These are phyloP conservation scores for Paecilomyces fulvus DNA, from an alignment of 2,329 filamentous ascomycete genomes.

Conservation along the genomic window DNA sequence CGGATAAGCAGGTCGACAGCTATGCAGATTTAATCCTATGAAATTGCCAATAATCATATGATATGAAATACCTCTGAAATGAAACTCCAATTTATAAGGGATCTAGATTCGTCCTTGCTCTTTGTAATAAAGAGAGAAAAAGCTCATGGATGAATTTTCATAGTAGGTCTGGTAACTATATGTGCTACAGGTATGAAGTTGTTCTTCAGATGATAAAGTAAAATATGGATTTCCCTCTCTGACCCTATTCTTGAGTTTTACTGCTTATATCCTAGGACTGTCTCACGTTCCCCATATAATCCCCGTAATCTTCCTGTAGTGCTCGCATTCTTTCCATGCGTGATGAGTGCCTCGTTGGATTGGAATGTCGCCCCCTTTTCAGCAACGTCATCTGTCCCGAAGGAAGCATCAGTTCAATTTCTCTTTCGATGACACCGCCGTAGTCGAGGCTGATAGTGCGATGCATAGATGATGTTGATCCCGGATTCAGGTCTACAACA, in stretches of 20 bases:
- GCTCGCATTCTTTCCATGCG: constrained; percentile 28
- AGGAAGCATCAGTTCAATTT: constrained; percentile 42
- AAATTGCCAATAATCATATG: too few relatives aligned
- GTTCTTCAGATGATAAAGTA: background rate
- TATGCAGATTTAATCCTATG: too few relatives aligned
- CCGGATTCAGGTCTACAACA: constrained; percentile 38
- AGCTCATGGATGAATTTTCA: too few relatives aligned
- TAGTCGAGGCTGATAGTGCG: constrained; percentile 45
- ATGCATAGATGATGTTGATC: constrained; percentile 39
- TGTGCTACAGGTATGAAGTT: too few relatives aligned
- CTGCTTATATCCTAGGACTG: constrained; percentile 4
- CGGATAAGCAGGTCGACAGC: too few relatives aligned
- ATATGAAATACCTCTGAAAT: too few relatives aligned
- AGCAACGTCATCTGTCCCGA: constrained; percentile 39
- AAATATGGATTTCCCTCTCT: background rate
- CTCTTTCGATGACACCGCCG: constrained; percentile 45
- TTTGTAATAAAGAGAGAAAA: too few relatives aligned
- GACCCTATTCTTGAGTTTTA: background rate
- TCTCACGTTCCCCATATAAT: constrained; percentile 9
- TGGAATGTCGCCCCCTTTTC: constrained; percentile 44
- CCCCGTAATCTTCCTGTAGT: constrained; percentile 6
- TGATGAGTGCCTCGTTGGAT: constrained; percentile 39
- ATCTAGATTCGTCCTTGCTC: too few relatives aligned
- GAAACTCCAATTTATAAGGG: too few relatives aligned
- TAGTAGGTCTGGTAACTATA: too few relatives aligned